These are phyloP conservation scores for Euphorbia lathyris DNA, from an alignment of 345 rosid species.

Conservation along the genomic window DNA sequence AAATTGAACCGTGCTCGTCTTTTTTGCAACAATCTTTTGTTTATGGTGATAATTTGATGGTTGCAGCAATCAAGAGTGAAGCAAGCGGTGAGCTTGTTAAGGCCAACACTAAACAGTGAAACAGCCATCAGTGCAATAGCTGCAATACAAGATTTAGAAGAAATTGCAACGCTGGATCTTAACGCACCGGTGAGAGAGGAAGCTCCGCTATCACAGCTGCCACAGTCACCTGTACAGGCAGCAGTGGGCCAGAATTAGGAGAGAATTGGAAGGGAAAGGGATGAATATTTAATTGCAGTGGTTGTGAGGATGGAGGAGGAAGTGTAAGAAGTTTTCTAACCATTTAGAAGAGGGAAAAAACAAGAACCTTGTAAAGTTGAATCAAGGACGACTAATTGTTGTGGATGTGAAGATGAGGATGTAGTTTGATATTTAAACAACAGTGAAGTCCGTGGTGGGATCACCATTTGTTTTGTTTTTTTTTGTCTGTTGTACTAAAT, in stretches of 20 bases:
- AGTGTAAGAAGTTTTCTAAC: conserved; percentile 23
- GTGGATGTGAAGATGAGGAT: conserved; percentile 19
- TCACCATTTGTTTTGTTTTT: conserved; percentile 4
- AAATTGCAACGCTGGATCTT: conserved; percentile 47
- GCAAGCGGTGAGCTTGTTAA: conserved; percentile 43
- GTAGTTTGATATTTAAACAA: conserved; percentile 19
- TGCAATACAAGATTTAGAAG: conserved; percentile 66
- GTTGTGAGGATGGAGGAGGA: conserved; percentile 11
- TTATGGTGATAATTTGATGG: conserved; percentile 10
- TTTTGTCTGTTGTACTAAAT: conserved; percentile 8
- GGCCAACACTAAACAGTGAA: conserved; percentile 37
- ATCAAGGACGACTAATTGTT: conserved; percentile 24
- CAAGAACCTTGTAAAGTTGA: conserved; percentile 15
- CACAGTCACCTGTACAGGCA: not conserved
- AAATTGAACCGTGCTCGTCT: not conserved
- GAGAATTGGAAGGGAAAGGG: not conserved
- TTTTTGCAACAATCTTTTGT: not conserved
- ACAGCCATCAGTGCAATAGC: conserved; percentile 29
- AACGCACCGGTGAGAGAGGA: conserved; percentile 32
- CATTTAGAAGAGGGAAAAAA: conserved; percentile 7
- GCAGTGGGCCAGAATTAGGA: conserved; percentile 15
- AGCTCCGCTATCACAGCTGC: conserved; percentile 11
- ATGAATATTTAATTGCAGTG: conserved; percentile 2
- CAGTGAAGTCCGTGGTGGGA: not conserved
- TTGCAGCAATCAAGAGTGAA: conserved; percentile 61